Percentiles rank a stretch among this genome's conserved stretches.
phyloP scores from a whole-genome alignment of 495 filamentous ascomycete species.

The Lasiosphaeria miniovina region DNA sequence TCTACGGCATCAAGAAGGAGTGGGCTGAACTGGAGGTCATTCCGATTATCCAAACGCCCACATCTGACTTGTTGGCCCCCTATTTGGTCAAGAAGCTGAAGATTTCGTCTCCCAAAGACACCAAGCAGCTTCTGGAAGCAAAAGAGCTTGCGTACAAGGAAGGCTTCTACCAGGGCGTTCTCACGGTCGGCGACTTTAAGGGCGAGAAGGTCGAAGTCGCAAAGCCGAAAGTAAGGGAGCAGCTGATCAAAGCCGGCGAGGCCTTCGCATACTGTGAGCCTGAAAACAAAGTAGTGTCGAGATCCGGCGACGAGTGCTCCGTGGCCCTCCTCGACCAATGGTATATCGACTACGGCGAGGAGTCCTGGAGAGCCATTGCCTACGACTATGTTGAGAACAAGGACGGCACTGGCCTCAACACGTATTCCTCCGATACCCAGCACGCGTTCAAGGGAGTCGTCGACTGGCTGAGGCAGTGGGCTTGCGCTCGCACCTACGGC shows the following conservation, averaged over 20 bases:
- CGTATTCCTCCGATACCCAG: conserved; percentile 69
- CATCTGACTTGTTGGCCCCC: conserved; percentile 78
- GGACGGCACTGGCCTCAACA: conserved; percentile 57
- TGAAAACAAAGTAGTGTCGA: conserved; percentile 73
- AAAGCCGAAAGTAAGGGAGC: conserved; percentile 74
- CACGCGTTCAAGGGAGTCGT: conserved; percentile 75
- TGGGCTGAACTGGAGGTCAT: conserved; percentile 83
- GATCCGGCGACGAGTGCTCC: conserved; percentile 76
- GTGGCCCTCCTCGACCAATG: conserved; percentile 90
- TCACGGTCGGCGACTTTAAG: conserved; percentile 81
- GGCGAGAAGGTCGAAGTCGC: conserved; percentile 74
- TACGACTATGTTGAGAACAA: conserved; percentile 55
- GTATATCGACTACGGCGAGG: conserved; percentile 54
- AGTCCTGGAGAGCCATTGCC: conserved; percentile 2
- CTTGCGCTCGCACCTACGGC: conserved; percentile 81
- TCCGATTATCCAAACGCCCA: conserved; percentile 84
- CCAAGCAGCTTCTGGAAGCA: conserved; percentile 75
- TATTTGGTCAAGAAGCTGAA: conserved; percentile 81
- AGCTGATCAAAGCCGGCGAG: conserved; percentile 69
- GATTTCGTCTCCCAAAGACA: conserved; percentile 89
- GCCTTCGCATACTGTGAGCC: conserved; percentile 89
- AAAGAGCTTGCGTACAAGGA: conserved; percentile 93
- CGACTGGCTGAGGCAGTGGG: conserved; percentile 88
- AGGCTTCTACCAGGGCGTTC: conserved; percentile 87
- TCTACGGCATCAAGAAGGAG: conserved; percentile 88